Evolutionary conservation across 768 basidiomycete species (phyloP).

Genomic region (Boletus rubescentipes): DNA sequence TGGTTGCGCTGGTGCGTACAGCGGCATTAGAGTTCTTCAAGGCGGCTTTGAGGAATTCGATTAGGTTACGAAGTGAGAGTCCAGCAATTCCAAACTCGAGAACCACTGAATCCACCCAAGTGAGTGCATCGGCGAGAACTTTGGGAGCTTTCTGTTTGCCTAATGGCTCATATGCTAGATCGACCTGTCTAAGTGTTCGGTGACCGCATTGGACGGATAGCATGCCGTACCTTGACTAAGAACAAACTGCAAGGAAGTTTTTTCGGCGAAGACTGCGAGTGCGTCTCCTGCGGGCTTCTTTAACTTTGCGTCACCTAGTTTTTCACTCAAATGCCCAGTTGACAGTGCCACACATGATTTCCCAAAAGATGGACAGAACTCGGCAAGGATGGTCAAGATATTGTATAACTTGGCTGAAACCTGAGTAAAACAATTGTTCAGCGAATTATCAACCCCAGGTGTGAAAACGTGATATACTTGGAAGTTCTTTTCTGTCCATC

Average conservation of each 20-base stretch:
- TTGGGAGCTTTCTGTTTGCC: slow-evolving; percentile 97
- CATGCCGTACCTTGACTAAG: slow-evolving; percentile 74
- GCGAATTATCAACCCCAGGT: not conserved
- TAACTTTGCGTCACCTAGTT: slow-evolving; percentile 93
- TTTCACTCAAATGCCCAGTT: slow-evolving; percentile 83
- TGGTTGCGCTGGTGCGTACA: slow-evolving; percentile 92
- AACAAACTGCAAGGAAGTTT: slow-evolving; percentile 91
- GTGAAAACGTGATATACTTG: slow-evolving; percentile 53
- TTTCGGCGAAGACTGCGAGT: slow-evolving; percentile 81
- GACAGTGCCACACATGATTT: slow-evolving; percentile 81
- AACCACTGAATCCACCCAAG: slow-evolving; percentile 85
- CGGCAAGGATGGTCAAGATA: slow-evolving; percentile 69
- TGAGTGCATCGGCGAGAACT: slow-evolving; percentile 85
- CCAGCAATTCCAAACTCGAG: slow-evolving; percentile 91
- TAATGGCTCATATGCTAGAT: slow-evolving; percentile 85
- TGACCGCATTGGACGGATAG: slow-evolving; percentile 5
- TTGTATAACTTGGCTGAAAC: slow-evolving; percentile 89
- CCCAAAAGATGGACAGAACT: slow-evolving; percentile 79
- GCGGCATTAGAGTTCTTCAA: slow-evolving; percentile 93
- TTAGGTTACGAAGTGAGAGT: slow-evolving; percentile 75
- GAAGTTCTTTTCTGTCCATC: slow-evolving; percentile 99
- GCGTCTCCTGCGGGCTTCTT: slow-evolving; percentile 96
- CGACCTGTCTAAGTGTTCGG: slow-evolving; percentile 16
- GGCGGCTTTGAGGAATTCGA: slow-evolving; percentile 86
- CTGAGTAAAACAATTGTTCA: slow-evolving; percentile 39